Conservation (phyloP, 176 grass and related monocot species). For the Luzula sylvatica region DNA sequence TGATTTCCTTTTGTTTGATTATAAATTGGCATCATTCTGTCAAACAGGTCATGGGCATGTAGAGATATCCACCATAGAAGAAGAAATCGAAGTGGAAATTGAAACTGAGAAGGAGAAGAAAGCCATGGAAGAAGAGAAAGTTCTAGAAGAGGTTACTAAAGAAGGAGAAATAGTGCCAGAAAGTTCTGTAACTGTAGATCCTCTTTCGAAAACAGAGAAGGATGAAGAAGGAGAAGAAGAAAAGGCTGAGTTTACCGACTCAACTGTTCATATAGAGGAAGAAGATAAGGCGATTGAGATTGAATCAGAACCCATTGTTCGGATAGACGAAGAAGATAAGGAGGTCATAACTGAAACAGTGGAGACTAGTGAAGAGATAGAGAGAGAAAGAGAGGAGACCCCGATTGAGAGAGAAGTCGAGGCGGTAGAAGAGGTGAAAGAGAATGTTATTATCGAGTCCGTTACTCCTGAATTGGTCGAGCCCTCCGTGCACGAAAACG, state of each 20-base stretch:
- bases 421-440: slow-evolving; percentile 20
- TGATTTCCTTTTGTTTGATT: slow-evolving; percentile 1
- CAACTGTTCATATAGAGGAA: slow-evolving; percentile 11
- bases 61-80: slow-evolving; percentile 13
- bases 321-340: neutral
- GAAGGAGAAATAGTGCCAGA: slow-evolving; percentile 3
- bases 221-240: too few relatives aligned
- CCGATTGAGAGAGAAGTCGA: neutral
- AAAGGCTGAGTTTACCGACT: neutral
- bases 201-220: too few relatives aligned
- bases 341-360: slow-evolving; percentile 12
- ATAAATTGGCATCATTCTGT: slow-evolving; percentile 12
- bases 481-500: slow-evolving; percentile 17
- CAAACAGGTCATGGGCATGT: slow-evolving; percentile 40
- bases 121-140: slow-evolving; percentile 19
- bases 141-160: slow-evolving; percentile 18
- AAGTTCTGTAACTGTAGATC: too few relatives aligned
- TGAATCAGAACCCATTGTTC: neutral
- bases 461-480: neutral
- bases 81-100: slow-evolving; percentile 19
- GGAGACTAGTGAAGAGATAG: neutral
- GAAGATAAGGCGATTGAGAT: neutral
- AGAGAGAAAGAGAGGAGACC: slow-evolving; percentile 10
- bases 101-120: slow-evolving; percentile 30
- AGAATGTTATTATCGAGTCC: neutral